Evolutionary conservation across 352 stramenopile species (phyloP).

Genomic region (Globisporangium sylvaticum): DNA sequence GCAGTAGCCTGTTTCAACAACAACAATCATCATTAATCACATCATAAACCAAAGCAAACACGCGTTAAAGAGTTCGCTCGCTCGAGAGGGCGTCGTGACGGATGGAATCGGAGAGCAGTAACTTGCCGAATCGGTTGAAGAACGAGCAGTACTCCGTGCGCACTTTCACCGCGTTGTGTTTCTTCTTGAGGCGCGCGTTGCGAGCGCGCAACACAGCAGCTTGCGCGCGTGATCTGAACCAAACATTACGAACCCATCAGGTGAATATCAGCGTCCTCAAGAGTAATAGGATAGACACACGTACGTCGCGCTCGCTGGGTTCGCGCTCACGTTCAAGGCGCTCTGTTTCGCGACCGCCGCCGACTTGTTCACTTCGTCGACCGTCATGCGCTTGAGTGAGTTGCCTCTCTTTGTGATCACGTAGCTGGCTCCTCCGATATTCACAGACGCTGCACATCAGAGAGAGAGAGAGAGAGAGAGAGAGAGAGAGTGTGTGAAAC

Average conservation of each 20-base stretch:
- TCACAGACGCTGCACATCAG: slow-evolving; percentile 29
- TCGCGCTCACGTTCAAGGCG: neutral
- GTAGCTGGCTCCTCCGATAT: slow-evolving; percentile 45
- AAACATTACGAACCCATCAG: neutral
- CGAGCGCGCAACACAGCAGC: slow-evolving; percentile 47
- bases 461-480: slow-evolving; percentile 6
- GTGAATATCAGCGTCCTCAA: neutral
- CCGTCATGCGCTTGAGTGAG: slow-evolving; percentile 35
- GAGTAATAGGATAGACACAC: slow-evolving; percentile 1
- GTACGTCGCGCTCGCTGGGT: slow-evolving; percentile 29
- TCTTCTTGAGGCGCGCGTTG: slow-evolving; percentile 29
- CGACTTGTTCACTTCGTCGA: slow-evolving; percentile 20
- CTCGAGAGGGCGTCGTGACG: neutral
- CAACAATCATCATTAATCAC: slow-evolving; percentile 4
- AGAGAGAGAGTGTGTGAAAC: too few relatives aligned
- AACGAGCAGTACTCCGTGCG: slow-evolving; percentile 80
- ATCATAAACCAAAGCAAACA: slow-evolving; percentile 1
- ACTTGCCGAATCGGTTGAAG: slow-evolving; percentile 82
- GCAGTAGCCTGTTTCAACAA: slow-evolving; percentile 49
- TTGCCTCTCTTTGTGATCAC: slow-evolving; percentile 38
- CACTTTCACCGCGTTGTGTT: slow-evolving; percentile 24
- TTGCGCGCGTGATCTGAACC: slow-evolving; percentile 35
- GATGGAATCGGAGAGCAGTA: neutral
- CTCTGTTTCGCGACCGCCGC: slow-evolving; percentile 9
- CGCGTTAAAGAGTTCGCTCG: neutral